phyloP scores from a whole-genome alignment of 371 early-diverging fungal species.

The Lichtheimia corymbifera region DNA sequence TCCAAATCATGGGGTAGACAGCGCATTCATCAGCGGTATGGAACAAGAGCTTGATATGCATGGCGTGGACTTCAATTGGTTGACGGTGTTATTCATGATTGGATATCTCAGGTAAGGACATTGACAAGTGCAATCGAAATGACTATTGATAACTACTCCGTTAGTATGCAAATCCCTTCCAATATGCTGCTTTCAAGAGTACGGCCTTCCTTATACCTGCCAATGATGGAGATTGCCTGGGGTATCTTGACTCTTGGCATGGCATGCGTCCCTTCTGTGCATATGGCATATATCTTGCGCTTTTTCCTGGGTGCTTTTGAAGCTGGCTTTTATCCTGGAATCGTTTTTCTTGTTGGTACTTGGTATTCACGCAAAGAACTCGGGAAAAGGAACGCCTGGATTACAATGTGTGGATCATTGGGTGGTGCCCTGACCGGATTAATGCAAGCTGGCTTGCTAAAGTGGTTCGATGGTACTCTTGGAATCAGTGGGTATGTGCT shows the following conservation, averaged over 20 bases:
- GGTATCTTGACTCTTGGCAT: slow-evolving; percentile 56
- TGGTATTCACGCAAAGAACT: slow-evolving; percentile 56
- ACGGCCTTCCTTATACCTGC: slow-evolving; percentile 56
- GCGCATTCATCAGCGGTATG: slow-evolving; percentile 54
- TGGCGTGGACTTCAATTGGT: slow-evolving; percentile 49
- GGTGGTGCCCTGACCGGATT: slow-evolving; percentile 46
- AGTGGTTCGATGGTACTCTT: slow-evolving; percentile 44
- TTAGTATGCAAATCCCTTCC: slow-evolving; percentile 62
- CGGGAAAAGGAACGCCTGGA: slow-evolving; percentile 35
- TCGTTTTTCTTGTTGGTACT: slow-evolving; percentile 45
- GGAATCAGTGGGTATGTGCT: slow-evolving; percentile 47
- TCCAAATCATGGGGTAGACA: slow-evolving; percentile 18
- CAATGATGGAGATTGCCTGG: slow-evolving; percentile 55
- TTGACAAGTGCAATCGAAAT: too few relatives aligned
- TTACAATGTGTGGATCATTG: slow-evolving; percentile 44
- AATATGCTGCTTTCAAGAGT: slow-evolving; percentile 58
- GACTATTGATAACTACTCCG: not conserved
- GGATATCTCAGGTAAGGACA: slow-evolving; percentile 41
- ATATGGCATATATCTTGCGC: slow-evolving; percentile 50
- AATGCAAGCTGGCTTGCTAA: slow-evolving; percentile 45
- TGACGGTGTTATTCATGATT: slow-evolving; percentile 40
- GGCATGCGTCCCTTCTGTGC: slow-evolving; percentile 58
- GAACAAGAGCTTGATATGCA: slow-evolving; percentile 46
- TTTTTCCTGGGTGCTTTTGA: slow-evolving; percentile 62
- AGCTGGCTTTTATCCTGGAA: slow-evolving; percentile 65